Conservation (phyloP, 2,329 filamentous ascomycete genomes). For the Talaromyces sp. region DNA sequence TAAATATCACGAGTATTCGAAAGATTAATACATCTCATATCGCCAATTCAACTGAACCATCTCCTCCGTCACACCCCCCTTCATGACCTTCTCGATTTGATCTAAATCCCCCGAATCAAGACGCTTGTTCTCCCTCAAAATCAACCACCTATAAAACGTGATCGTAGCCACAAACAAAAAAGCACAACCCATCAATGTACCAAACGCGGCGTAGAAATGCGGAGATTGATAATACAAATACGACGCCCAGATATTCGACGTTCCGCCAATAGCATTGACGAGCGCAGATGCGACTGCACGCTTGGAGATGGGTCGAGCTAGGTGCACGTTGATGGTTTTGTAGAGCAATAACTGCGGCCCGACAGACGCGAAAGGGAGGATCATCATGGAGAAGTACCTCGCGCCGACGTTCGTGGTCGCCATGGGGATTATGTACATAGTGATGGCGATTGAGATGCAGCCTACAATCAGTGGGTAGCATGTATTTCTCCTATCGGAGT, state of each 20-base stretch:
- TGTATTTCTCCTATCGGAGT: neutral
- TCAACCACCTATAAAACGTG: slow-evolving; percentile 38
- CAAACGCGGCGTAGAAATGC: slow-evolving; percentile 4
- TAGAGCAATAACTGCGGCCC: slow-evolving; percentile 49
- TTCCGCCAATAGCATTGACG: slow-evolving; percentile 51
- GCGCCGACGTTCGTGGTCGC: slow-evolving; percentile 49
- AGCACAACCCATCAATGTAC: slow-evolving; percentile 29
- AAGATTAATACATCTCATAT: slow-evolving; percentile 40
- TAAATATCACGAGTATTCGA: no score
- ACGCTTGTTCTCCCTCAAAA: slow-evolving; percentile 39
- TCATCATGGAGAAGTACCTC: slow-evolving; percentile 56
- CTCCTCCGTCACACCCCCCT: slow-evolving; percentile 44
- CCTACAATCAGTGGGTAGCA: neutral
- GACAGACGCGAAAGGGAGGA: slow-evolving; percentile 55
- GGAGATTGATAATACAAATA: neutral
- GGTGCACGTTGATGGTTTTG: slow-evolving; percentile 50
- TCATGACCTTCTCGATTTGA: slow-evolving; percentile 39
- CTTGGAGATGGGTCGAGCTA: slow-evolving; percentile 54
- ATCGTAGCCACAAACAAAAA: slow-evolving; percentile 24
- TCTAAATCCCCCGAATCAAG: slow-evolving; percentile 38
- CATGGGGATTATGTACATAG: slow-evolving; percentile 20
- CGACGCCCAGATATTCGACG: slow-evolving; percentile 15
- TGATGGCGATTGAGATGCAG: neutral
- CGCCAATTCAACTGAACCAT: slow-evolving; percentile 45
- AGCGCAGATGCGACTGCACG: slow-evolving; percentile 54